Evolutionary conservation across 306 rosid species (phyloP).

Genomic region (Oxytropis ochrocephala): DNA sequence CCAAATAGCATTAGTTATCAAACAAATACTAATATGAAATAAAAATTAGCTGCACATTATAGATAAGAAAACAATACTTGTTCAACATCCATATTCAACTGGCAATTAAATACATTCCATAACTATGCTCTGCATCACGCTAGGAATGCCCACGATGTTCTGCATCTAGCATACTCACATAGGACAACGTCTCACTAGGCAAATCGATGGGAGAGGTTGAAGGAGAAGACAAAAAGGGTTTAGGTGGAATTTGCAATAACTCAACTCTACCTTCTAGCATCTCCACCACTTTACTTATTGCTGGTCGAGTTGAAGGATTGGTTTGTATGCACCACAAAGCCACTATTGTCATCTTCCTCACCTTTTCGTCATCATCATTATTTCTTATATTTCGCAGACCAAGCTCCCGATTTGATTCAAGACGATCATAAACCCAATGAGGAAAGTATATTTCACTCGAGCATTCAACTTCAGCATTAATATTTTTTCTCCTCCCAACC

Average conservation of each 20-base stretch:
- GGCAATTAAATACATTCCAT: too few relatives aligned
- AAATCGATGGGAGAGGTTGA: not conserved
- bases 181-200: not conserved
- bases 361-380: not conserved
- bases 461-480: not conserved
- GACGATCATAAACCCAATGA: not conserved
- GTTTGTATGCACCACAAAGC: not conserved
- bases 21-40: too few relatives aligned
- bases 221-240: not conserved
- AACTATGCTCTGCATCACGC: too few relatives aligned
- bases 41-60: too few relatives aligned
- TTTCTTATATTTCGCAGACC: not conserved
- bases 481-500: not conserved
- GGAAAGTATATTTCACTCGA: not conserved
- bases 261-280: not conserved
- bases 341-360: not conserved
- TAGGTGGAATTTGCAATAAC: not conserved
- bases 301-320: not conserved
- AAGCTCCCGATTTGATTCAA: not conserved
- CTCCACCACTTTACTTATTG: not conserved
- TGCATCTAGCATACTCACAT: not conserved
- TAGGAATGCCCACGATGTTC: not conserved
- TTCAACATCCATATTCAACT: too few relatives aligned
- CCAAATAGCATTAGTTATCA: too few relatives aligned
- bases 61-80: too few relatives aligned